Conservation (phyloP, 768 basidiomycete genomes). For the Lentinula sp. region DNA sequence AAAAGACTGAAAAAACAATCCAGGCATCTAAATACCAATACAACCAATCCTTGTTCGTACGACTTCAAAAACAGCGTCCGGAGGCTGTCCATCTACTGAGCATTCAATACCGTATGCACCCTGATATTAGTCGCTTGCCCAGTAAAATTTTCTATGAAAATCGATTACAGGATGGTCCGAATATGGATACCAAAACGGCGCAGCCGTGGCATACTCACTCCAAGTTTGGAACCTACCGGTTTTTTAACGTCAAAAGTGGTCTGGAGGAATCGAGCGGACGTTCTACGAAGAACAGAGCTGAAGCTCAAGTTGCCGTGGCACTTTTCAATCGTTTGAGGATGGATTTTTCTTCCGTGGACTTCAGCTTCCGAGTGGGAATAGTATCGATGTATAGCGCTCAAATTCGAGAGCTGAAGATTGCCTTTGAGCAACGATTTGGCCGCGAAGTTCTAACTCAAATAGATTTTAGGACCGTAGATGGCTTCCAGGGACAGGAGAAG, state of each 20-base stretch:
- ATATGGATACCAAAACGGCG: constrained; percentile 76
- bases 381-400: constrained; percentile 97
- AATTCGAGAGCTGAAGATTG: constrained; percentile 61
- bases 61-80: constrained; percentile 73
- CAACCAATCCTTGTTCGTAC: constrained; percentile 89
- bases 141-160: constrained; percentile 85
- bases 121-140: constrained; percentile 86
- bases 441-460: constrained; percentile 60
- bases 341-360: constrained; percentile 49
- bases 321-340: constrained; percentile 67
- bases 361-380: constrained; percentile 57
- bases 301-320: constrained; percentile 69
- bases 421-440: constrained; percentile 72
- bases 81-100: constrained; percentile 91
- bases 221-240: constrained; percentile 82
- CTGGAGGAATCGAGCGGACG: constrained; percentile 60
- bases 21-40: constrained; percentile 71
- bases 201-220: constrained; percentile 81
- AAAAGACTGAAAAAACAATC: not conserved
- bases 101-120: constrained; percentile 99
- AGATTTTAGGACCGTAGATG: constrained; percentile 97
- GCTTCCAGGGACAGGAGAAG: constrained; percentile 99
- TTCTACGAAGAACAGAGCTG: constrained; percentile 71
- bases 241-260: constrained; percentile 75
- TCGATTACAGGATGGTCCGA: constrained; percentile 77